These are phyloP conservation scores for Gonapodya sp. DNA, from an alignment of 192 early-diverging fungal genomes.

Conservation along the genomic window DNA sequence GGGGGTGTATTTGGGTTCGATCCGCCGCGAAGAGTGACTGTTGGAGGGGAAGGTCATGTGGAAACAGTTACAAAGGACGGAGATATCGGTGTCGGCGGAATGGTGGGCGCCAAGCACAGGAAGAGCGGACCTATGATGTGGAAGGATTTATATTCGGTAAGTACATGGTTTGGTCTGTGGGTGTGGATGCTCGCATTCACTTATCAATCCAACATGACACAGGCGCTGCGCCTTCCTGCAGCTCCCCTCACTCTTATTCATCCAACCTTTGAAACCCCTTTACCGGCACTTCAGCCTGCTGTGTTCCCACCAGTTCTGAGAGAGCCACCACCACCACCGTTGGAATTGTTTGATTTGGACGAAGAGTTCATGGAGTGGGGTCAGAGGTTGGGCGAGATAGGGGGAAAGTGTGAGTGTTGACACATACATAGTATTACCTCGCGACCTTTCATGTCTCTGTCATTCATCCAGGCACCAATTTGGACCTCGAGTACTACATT, in stretches of 20 bases:
- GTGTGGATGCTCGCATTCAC: conserved; percentile 13
- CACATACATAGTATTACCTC: neutral
- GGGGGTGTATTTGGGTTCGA: conserved; percentile 44
- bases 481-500: conserved; percentile 55
- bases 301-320: conserved; percentile 44
- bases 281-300: conserved; percentile 48
- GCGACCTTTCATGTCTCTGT: too few relatives aligned
- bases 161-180: conserved; percentile 7
- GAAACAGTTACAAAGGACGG: neutral
- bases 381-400: conserved; percentile 41
- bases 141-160: neutral
- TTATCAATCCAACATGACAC: neutral
- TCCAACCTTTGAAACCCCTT: conserved; percentile 56
- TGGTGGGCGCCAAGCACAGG: neutral
- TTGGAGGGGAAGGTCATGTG: neutral
- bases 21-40: conserved; percentile 19
- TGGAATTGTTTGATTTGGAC: conserved; percentile 56
- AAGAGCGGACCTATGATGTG: conserved; percentile 32
- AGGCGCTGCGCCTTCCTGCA: conserved; percentile 39
- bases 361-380: conserved; percentile 46
- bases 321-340: conserved; percentile 45
- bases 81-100: neutral
- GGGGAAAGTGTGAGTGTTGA: conserved; percentile 44
- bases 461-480: conserved; percentile 32
- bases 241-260: conserved; percentile 50